Evolutionary conservation across 1,139 yeast species (phyloP), one percentile per base, ranked within the genome.

Genomic region (Lodderomyces beijingensis): DNA sequence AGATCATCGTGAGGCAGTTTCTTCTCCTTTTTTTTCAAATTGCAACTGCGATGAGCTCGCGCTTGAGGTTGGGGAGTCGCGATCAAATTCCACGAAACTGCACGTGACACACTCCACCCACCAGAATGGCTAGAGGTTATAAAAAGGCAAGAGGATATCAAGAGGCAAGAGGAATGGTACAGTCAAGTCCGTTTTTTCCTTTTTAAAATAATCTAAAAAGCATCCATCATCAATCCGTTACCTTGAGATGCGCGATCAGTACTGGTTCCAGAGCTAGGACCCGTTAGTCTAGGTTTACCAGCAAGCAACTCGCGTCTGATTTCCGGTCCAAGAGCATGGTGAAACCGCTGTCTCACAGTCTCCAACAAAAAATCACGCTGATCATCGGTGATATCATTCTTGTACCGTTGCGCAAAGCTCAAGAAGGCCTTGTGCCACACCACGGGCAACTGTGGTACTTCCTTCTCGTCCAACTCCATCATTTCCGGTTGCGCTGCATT

Each of bases 391-490:
- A 91, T 86, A 65, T 91, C 98, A 56, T 91, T 89, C 60, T 91
- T 91, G 59, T 91, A 91, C 44, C 96, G 74, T 64, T 89, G 96
- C 27, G 96, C 95, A 66, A 91, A 93, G 3, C 93, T 82, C 38
- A 91, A 69, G 51, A 91, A 82, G 2, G 96, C 89, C 56, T 91
- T 94, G 55, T 93, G 97, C 97, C 98, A 91, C 27, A 91, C 91
- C 10, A 91, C 86, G 4, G 98, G 97, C 49, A 93, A 69, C 37
- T 75, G 74, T n/a, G 83, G 78, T n/a, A 75, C 65, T 27, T 57
- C 55, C 16, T 61, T 58, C 15, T 29, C 27, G 9, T 29, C 26
- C 17, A 6, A 8, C 25, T 24, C 55, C 62, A 15, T 48, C 46
- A 65, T 69, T 33, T 48, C 54, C 30, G 57, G 58, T 29, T 52